These are phyloP conservation scores for Curvularia hawaiiensis DNA, from an alignment of 2,329 filamentous ascomycete genomes.

Conservation along the genomic window DNA sequence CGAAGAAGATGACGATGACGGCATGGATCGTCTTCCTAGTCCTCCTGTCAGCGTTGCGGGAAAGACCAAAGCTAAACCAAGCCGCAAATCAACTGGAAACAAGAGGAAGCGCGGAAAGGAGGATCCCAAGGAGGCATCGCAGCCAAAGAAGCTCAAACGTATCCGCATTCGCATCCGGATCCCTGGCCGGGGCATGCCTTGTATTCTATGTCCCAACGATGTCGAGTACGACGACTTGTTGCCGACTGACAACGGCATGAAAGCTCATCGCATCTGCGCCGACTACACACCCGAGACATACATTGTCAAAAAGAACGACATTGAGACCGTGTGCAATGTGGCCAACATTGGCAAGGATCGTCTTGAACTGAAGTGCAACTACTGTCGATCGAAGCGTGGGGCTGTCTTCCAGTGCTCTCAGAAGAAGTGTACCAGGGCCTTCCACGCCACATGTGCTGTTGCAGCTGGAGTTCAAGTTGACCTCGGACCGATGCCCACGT, in stretches of 20 bases:
- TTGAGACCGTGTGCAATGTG: constrained; percentile 77
- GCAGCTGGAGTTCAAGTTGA: constrained; percentile 92
- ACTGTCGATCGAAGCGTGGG: constrained; percentile 92
- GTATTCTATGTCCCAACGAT: constrained; percentile 90
- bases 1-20: constrained; percentile 65
- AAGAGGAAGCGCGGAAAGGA: constrained; percentile 54
- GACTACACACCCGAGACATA: constrained; percentile 91
- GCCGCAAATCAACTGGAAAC: constrained; percentile 72
- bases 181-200: constrained; percentile 77
- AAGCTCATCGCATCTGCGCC: constrained; percentile 87
- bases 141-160: constrained; percentile 72
- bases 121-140: constrained; percentile 51
- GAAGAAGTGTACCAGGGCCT: constrained; percentile 90
- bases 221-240: constrained; percentile 81
- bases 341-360: constrained; percentile 84
- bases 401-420: constrained; percentile 96
- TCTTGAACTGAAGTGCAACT: constrained; percentile 90
- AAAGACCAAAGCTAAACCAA: constrained; percentile 70
- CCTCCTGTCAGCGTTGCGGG: constrained; percentile 76
- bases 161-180: constrained; percentile 75
- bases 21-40: constrained; percentile 69
- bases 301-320: constrained; percentile 69
- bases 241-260: constrained; percentile 83
- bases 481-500: constrained; percentile 81
- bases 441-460: constrained; percentile 93